Evolutionary conservation across 2,329 filamentous ascomycete species (phyloP).

Genomic region (Aspergillus sergii): DNA sequence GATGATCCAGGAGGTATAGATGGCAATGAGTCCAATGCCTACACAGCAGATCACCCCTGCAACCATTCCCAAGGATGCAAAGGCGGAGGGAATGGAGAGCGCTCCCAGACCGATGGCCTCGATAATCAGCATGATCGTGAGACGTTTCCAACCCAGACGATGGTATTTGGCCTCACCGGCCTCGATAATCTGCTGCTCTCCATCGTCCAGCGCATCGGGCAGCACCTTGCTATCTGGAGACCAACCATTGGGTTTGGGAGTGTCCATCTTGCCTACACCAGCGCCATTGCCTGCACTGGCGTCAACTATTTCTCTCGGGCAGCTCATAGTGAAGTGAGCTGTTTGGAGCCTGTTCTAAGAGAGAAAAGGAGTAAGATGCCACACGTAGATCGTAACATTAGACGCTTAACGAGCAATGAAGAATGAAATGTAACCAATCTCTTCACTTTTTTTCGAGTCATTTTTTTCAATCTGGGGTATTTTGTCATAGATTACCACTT

Average conservation of each 20-base stretch:
- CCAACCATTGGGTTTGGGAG: not conserved
- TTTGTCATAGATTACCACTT: not conserved
- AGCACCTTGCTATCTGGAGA: not conserved
- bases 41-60: conserved; percentile 46
- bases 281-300: not conserved
- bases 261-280: not conserved
- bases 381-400: not conserved
- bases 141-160: conserved; percentile 52
- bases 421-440: not conserved
- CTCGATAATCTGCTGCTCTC: not conserved
- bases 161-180: conserved; percentile 14
- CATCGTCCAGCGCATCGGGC: not conserved
- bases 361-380: not conserved
- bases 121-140: conserved; percentile 52
- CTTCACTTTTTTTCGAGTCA: not conserved
- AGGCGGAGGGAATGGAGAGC: conserved; percentile 47
- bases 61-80: conserved; percentile 48
- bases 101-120: conserved; percentile 52
- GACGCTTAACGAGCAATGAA: not conserved
- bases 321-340: not conserved
- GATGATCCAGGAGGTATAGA: conserved; percentile 44
- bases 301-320: not conserved
- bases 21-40: conserved; percentile 39
- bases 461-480: not conserved
- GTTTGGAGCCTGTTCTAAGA: not conserved